phyloP scores from a whole-genome alignment of 1,139 yeast species.

The Hyphopichia fennica region DNA sequence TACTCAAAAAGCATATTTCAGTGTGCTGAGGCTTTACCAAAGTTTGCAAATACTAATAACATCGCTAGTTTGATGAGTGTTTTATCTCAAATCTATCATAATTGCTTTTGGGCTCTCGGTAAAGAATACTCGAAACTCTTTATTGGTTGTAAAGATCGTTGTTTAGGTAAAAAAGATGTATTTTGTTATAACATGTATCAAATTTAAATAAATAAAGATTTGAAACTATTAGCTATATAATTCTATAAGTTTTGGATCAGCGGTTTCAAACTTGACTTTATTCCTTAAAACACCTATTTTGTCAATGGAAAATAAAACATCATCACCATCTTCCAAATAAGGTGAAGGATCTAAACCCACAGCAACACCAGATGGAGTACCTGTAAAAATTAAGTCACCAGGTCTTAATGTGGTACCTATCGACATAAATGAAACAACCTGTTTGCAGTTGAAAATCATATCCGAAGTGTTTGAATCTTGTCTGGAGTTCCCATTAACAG shows the following conservation, averaged over 20 bases:
- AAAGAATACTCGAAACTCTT: too few species aligned
- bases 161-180: too few species aligned
- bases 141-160: too few species aligned
- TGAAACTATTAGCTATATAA: too few species aligned
- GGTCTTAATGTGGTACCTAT: constrained; percentile 52
- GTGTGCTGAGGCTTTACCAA: too few species aligned
- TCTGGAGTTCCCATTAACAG: constrained; percentile 42
- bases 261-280: constrained; percentile 19
- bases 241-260: neutral
- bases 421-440: constrained; percentile 47
- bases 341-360: constrained; percentile 40
- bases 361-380: constrained; percentile 57
- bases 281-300: constrained; percentile 46
- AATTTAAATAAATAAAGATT: too few species aligned
- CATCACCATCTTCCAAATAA: constrained; percentile 49
- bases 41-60: too few species aligned
- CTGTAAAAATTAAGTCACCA: constrained; percentile 52
- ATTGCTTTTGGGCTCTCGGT: too few species aligned
- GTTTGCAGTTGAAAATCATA: constrained; percentile 47
- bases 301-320: constrained; percentile 39
- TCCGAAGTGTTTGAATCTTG: constrained; percentile 49
- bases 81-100: too few species aligned
- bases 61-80: too few species aligned
- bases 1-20: too few species aligned
- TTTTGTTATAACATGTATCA: too few species aligned